Conservation (phyloP, 2,329 filamentous ascomycete species). For the Cytospora schulzeri region DNA sequence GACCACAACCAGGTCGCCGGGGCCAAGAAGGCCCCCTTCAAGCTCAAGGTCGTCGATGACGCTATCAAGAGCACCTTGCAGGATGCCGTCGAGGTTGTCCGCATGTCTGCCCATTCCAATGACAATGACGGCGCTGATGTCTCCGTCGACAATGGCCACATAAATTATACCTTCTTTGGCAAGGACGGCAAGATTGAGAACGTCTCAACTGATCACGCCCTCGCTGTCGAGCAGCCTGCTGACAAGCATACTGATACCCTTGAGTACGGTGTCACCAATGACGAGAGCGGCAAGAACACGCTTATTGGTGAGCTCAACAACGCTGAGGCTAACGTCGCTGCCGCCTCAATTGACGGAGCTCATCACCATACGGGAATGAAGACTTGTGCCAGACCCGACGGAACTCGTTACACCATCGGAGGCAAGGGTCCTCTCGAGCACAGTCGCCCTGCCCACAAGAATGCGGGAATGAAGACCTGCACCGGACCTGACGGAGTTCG, state of each 20-base stretch:
- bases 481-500: no score
- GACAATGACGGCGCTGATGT: neutral
- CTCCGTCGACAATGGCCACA: neutral
- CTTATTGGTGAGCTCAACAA: neutral
- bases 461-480: neutral
- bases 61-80: neutral
- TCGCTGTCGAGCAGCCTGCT: neutral
- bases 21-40: conserved; percentile 4
- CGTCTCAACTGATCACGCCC: neutral
- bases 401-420: neutral
- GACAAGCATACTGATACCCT: neutral
- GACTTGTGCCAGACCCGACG: neutral
- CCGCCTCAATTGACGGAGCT: neutral
- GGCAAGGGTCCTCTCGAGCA: neutral
- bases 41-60: conserved; percentile 3
- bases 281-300: neutral
- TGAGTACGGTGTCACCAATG: neutral
- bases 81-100: neutral
- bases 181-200: conserved; percentile 9
- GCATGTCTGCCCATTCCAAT: neutral
- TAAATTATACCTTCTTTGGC: conserved; percentile 11
- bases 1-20: conserved; percentile 3
- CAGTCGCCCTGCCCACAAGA: neutral
- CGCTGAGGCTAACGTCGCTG: neutral
- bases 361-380: neutral